Percentiles rank a stretch among this genome's conserved stretches.
Evolutionary conservation across 2,329 filamentous ascomycete genomes (phyloP).

Genomic region (Phialophora macrospora): DNA sequence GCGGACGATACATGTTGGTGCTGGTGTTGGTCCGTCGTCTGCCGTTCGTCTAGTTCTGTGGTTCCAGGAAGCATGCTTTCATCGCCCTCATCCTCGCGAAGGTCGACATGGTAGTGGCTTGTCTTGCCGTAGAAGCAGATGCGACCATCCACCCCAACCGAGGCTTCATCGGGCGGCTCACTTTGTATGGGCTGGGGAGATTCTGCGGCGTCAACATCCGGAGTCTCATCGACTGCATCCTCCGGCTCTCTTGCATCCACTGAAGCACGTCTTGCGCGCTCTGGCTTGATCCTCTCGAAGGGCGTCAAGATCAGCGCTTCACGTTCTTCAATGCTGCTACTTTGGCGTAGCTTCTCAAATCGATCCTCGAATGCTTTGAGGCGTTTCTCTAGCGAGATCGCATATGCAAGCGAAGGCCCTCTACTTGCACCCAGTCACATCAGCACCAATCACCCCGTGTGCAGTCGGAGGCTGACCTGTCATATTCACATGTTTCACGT

Average conservation of each 20-base stretch:
- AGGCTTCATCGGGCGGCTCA: constrained; percentile 17
- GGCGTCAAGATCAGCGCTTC: constrained; percentile 7
- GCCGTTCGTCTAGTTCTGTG: not conserved
- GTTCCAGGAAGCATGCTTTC: not conserved
- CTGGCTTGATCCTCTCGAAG: constrained; percentile 9
- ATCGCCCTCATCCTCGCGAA: constrained; percentile 3
- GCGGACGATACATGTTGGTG: not conserved
- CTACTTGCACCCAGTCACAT: not conserved
- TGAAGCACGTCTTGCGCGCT: constrained; percentile 1
- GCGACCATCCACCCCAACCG: constrained; percentile 15
- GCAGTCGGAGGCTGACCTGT: constrained; percentile 8
- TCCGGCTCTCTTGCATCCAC: not conserved
- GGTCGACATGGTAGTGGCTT: constrained; percentile 21
- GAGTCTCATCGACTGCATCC: not conserved
- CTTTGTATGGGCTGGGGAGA: not conserved
- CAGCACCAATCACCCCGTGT: not conserved
- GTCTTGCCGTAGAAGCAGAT: constrained; percentile 20
- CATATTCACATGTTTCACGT: constrained; percentile 16
- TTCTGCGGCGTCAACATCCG: not conserved
- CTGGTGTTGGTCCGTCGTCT: not conserved
- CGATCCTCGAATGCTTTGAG: constrained; percentile 16
- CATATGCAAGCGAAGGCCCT: constrained; percentile 20
- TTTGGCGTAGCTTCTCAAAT: constrained; percentile 13
- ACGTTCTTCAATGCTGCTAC: constrained; percentile 8
- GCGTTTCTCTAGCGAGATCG: constrained; percentile 12